phyloP scores from a whole-genome alignment of 1,284 basidiomycete genomes.

The Tilletia walkeri region DNA sequence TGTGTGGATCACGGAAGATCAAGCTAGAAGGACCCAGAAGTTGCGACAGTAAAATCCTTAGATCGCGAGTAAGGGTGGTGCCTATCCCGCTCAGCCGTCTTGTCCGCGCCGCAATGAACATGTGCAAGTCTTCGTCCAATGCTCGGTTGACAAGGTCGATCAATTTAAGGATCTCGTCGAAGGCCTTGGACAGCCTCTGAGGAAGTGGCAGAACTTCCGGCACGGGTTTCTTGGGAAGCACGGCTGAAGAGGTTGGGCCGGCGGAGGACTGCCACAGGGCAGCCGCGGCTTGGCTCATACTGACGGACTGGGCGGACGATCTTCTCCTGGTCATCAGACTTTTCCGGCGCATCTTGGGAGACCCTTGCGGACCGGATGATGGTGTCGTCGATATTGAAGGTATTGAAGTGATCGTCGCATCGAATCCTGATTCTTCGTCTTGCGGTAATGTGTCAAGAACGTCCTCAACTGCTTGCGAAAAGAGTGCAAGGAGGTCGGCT shows the following conservation, averaged over 20 bases:
- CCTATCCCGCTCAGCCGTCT: slow-evolving; percentile 9
- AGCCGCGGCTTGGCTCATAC: not conserved
- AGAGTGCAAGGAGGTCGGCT: not conserved
- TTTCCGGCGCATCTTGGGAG: not conserved
- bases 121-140: not conserved
- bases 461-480: not conserved
- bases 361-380: no score
- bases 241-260: not conserved
- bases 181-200: not conserved
- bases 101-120: not conserved
- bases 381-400: no score
- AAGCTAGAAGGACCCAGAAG: slow-evolving; percentile 1
- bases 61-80: not conserved
- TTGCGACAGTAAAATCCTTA: not conserved
- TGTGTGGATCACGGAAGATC: not conserved
- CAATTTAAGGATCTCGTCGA: not conserved
- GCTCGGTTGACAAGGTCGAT: slow-evolving; percentile 6
- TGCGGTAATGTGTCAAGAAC: not conserved
- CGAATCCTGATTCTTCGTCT: no score
- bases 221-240: not conserved
- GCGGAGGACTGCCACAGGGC: not conserved
- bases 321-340: not conserved
- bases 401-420: no score
- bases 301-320: slow-evolving; percentile 7
- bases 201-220: not conserved